Percentiles rank a stretch among this genome's conserved stretches.
phyloP scores from a whole-genome alignment of 1,284 basidiomycete species.

The Phylloporus gajari region DNA sequence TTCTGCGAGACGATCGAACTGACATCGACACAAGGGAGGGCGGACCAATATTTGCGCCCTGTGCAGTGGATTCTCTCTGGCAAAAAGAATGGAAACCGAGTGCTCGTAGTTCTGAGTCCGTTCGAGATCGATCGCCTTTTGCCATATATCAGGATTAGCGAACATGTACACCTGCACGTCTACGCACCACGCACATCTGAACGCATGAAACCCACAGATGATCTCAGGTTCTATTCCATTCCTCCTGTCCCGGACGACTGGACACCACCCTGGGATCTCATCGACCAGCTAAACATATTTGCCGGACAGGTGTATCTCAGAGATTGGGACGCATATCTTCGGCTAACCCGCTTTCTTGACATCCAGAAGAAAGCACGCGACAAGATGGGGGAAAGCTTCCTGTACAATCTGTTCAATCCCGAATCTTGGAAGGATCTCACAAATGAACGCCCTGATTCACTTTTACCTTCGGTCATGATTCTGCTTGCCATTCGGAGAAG shows the following conservation, averaged over 20 bases:
- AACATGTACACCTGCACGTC: constrained; percentile 49
- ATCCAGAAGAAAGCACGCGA: constrained; percentile 28
- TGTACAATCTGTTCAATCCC: background rate
- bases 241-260: constrained; percentile 27
- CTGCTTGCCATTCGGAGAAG: background rate
- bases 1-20: constrained; percentile 24
- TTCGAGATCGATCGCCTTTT: constrained; percentile 54
- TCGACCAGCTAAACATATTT: constrained; percentile 42
- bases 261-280: constrained; percentile 3
- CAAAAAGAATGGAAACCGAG: background rate
- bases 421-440: constrained; percentile 51
- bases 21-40: background rate
- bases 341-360: background rate
- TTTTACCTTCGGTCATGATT: background rate
- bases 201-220: constrained; percentile 49
- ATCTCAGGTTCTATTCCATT: constrained; percentile 48
- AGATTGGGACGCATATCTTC: background rate
- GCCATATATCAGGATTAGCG: constrained; percentile 47
- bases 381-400: constrained; percentile 13
- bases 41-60: constrained; percentile 49
- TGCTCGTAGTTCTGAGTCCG: constrained; percentile 53
- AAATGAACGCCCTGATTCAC: constrained; percentile 5
- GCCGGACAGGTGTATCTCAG: constrained; percentile 8
- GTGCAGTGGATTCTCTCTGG: constrained; percentile 54
- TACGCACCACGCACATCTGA: constrained; percentile 51